Base-by-base conservation (phyloP, 257 asterid species). In the Nicotiana benthamiana region DNA sequence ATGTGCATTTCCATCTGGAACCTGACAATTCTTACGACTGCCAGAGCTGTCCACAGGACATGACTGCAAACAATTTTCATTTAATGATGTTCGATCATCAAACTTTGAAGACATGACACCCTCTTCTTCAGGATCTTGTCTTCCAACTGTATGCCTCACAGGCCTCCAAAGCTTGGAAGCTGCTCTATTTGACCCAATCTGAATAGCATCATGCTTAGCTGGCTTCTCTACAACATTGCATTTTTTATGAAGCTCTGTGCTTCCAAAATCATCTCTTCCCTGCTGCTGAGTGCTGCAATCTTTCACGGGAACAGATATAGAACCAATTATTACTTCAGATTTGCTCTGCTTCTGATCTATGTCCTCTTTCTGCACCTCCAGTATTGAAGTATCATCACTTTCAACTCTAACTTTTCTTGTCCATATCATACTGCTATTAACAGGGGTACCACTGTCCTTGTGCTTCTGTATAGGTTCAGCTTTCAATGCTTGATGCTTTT, bases 261-360 rank as follows among this genome's bases (percentile, higher is more conserved):
- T 70, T 80, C 80, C 53, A 79, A 32, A 34, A 28, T 62, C 82
- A 26, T 76, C 77, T 34, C 75, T 78, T 13, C 79, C 85, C 63
- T 86, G 87, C 78, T 81, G 85, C 80, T 79, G 78, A 60, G 84
- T 61, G 52, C 77, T 83, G 65, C 60, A 75, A 83, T 82, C 85
- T 84, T 67, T 86, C 79, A 93, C 89, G 0, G 87, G 81, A 60
- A 95, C 86, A 3, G 97, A 75, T 86, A 95, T 88, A 53, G 97
- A 93, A 74, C 99, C 99, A 28, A 95, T 93, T 63, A 93, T 78
- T 85, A 94, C 90, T 86, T 89, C 91, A 48, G 90, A 78, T 53
- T 84, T 88, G 74, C 77, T 84, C 77, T 88, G 89, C 78, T 87
- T 80, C 77, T 82, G 92, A 80, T 81, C 82, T 74, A 60, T 75